These are phyloP conservation scores for Blastobotrys arbuscula DNA, from an alignment of 1,139 yeast species.

Conservation along the genomic window DNA sequence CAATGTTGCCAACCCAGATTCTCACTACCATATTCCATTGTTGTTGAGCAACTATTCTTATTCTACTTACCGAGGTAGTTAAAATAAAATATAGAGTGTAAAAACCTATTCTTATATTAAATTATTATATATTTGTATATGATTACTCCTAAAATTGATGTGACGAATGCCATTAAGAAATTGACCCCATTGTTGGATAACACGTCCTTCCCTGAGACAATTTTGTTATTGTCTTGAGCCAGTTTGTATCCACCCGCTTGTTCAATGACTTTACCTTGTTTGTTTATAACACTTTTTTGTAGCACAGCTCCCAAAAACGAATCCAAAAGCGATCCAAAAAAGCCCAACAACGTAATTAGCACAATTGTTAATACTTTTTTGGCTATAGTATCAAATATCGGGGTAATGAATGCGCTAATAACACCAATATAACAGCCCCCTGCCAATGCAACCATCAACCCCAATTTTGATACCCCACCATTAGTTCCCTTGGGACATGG, in stretches of 20 bases:
- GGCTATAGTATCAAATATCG: slow-evolving; percentile 12
- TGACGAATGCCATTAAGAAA: slow-evolving; percentile 34
- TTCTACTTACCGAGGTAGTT: slow-evolving; percentile 83
- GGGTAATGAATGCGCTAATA: slow-evolving; percentile 27
- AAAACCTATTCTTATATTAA: too few relatives aligned
- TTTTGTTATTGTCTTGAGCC: slow-evolving; percentile 15
- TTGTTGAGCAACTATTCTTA: slow-evolving; percentile 77
- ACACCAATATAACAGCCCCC: slow-evolving; percentile 39
- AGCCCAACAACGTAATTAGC: slow-evolving; percentile 34
- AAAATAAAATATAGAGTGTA: slow-evolving; percentile 11
- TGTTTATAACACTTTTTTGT: slow-evolving; percentile 36
- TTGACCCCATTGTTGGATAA: slow-evolving; percentile 43
- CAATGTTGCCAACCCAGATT: slow-evolving; percentile 55
- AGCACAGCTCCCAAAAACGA: slow-evolving; percentile 43
- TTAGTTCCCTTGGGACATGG: slow-evolving; percentile 47
- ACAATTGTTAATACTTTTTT: slow-evolving; percentile 20
- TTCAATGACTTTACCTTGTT: slow-evolving; percentile 39
- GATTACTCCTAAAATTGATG: slow-evolving; percentile 31
- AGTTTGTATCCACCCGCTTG: slow-evolving; percentile 38
- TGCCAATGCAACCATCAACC: slow-evolving; percentile 36
- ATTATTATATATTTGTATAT: slow-evolving; percentile 19
- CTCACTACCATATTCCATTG: slow-evolving; percentile 83
- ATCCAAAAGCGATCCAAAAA: slow-evolving; percentile 41
- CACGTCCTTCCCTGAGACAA: slow-evolving; percentile 28
- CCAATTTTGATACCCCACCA: slow-evolving; percentile 43